phyloP scores from a whole-genome alignment of 345 rosid species.

The Melastoma malabathricum region DNA sequence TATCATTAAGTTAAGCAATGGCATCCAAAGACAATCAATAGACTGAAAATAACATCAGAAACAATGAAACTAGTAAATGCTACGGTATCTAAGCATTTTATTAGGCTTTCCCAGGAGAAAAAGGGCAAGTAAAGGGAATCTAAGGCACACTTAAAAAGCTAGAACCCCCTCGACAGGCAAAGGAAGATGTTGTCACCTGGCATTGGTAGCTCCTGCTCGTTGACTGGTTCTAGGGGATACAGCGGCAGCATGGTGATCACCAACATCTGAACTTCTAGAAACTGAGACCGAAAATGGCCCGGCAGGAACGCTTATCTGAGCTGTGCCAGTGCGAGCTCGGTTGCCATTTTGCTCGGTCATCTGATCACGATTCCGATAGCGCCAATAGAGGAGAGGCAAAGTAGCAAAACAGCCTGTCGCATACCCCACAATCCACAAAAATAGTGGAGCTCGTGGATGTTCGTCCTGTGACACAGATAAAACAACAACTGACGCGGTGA shows the following conservation, averaged over 20 bases:
- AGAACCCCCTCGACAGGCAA: too few species aligned
- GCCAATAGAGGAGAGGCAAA: slow-evolving; percentile 87
- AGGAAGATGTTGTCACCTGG: slow-evolving; percentile 33
- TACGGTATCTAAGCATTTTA: too few species aligned
- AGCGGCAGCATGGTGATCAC: slow-evolving; percentile 29
- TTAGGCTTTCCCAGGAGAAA: too few species aligned
- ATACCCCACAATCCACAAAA: slow-evolving; percentile 85
- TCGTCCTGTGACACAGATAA: slow-evolving; percentile 67
- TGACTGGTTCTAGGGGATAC: slow-evolving; percentile 48
- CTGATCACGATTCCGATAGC: slow-evolving; percentile 60
- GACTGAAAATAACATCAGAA: too few species aligned
- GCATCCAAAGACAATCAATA: too few species aligned
- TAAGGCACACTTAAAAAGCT: too few species aligned
- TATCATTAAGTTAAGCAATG: too few species aligned
- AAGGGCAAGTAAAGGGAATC: too few species aligned
- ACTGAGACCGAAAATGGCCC: slow-evolving; percentile 71
- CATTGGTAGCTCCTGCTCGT: slow-evolving; percentile 30
- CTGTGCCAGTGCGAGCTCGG: slow-evolving; percentile 45
- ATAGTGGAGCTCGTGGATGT: slow-evolving; percentile 64
- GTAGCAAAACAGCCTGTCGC: slow-evolving; percentile 83
- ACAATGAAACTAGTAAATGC: too few species aligned
- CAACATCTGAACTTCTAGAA: slow-evolving; percentile 55
- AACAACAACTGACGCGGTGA: slow-evolving; percentile 67
- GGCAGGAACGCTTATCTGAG: slow-evolving; percentile 57
- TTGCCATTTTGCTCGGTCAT: slow-evolving; percentile 48